phyloP scores from a whole-genome alignment of 208 protist genomes.

The Crithidia fasciculata region DNA sequence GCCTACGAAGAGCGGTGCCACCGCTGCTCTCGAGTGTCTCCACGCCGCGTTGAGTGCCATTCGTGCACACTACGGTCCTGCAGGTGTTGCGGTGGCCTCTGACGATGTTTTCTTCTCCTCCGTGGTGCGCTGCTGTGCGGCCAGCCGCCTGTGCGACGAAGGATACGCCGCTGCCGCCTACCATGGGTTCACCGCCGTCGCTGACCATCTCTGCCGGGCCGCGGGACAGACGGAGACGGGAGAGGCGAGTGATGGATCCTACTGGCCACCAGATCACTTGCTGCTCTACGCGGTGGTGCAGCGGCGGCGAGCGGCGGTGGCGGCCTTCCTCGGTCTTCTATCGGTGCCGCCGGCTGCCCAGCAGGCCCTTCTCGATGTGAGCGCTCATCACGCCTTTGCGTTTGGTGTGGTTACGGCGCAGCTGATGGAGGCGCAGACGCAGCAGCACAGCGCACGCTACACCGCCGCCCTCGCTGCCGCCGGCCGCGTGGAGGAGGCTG shows the following conservation, averaged over 20 bases:
- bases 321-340: constrained; percentile 59
- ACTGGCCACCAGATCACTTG: constrained; percentile 78
- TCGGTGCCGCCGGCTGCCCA: constrained; percentile 29
- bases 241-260: constrained; percentile 4
- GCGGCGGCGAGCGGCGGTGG: constrained; percentile 57
- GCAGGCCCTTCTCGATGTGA: constrained; percentile 42
- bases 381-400: constrained; percentile 51
- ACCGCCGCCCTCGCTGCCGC: constrained; percentile 34
- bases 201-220: constrained; percentile 27
- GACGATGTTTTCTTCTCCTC: constrained; percentile 57
- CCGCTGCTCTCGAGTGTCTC: constrained; percentile 35
- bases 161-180: constrained; percentile 73
- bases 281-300: constrained; percentile 69
- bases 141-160: constrained; percentile 40
- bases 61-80: constrained; percentile 41
- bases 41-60: constrained; percentile 44
- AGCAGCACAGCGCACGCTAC: constrained; percentile 43
- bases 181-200: constrained; percentile 49
- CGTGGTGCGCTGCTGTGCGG: constrained; percentile 55
- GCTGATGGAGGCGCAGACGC: constrained; percentile 50
- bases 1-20: too few species aligned
- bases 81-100: constrained; percentile 27
- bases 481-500: constrained; percentile 33
- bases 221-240: constrained; percentile 3
- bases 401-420: constrained; percentile 71